phyloP scores from a whole-genome alignment of 495 filamentous ascomycete genomes.

The Penicillium robsamsonii region DNA sequence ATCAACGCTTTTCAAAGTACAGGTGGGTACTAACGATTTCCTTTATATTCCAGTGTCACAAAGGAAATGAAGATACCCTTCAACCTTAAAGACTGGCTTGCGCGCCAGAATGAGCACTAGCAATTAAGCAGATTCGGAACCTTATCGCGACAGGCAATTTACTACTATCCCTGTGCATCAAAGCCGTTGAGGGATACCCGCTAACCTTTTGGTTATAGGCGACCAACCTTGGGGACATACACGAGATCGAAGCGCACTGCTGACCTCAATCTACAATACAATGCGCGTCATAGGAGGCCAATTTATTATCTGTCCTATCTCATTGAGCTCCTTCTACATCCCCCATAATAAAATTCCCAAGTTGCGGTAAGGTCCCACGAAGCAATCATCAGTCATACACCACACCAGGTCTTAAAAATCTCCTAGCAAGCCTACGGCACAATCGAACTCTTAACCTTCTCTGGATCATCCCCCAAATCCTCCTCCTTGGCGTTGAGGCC shows the following conservation, averaged over 20 bases:
- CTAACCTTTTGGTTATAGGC: background rate
- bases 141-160: background rate
- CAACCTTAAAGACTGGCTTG: conserved; percentile 17
- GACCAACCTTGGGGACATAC: background rate
- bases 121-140: conserved; percentile 27
- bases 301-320: background rate
- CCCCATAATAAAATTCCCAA: background rate
- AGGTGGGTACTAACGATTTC: conserved; percentile 4
- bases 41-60: too few species aligned
- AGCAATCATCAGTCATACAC: background rate
- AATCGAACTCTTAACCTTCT: conserved; percentile 16
- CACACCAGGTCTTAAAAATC: background rate
- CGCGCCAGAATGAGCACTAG: conserved; percentile 10
- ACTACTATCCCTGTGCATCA: background rate
- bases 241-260: too few species aligned
- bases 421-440: background rate
- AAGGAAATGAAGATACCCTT: conserved; percentile 21
- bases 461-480: conserved; percentile 12
- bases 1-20: background rate
- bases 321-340: background rate
- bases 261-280: background rate
- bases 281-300: background rate
- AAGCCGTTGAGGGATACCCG: background rate
- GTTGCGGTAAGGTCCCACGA: background rate
- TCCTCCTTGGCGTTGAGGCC: conserved; percentile 3